Base-by-base conservation (phyloP, 306 rosid genomes). In the Inga laurina region DNA sequence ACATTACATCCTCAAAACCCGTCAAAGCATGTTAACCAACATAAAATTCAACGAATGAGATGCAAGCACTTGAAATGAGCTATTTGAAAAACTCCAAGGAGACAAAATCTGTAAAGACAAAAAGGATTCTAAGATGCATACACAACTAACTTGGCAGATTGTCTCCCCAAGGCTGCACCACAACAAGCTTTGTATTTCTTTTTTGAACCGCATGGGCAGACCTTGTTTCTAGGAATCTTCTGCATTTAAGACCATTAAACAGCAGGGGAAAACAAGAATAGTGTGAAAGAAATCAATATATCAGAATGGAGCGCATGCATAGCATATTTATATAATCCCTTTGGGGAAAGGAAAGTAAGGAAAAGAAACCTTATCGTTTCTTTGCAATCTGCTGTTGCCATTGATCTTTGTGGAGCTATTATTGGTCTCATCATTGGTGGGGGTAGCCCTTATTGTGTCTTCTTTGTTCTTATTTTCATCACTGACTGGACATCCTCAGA, bases 111-210 rank as follows among this genome's bases (percentile, higher is more conserved):
- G 39, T 78, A 76, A 68, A 35, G 43, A 65, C 78, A 49, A 74
- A 48, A 81, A 80, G 13, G 10, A 59, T 39, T 77, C 10, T 30
- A 69, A 74, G 82, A 84, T 77, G 78, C 94, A 59, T 90, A 93
- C 97, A 83, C 82, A 72, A 82, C 51, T 72, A 83, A 52, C 85
- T 86, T 90, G 15, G 93, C 73, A 78, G 89, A 76, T 49, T 92
- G 86, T 78, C 79, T 92, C 52, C 90, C 93, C 49, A 61, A 61
- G 64, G 85, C 79, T 44, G 92, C 75, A 85, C 97, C 97, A 76
- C 97, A 93, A 67, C 97, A 93, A 83, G 92, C 87, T 84, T 93
- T 91, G 84, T 92, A 84, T 86, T 93, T 92, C 92, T 92, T 93
- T 86, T 86, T 89, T 41, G 97, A 91, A 74, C 93, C 97, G 77